A percentile compares a stretch with the other conserved stretches of the same genome.
These are phyloP conservation scores for Schizopora paradoxa DNA, from an alignment of 1,284 basidiomycete genomes.

Conservation along the genomic window DNA sequence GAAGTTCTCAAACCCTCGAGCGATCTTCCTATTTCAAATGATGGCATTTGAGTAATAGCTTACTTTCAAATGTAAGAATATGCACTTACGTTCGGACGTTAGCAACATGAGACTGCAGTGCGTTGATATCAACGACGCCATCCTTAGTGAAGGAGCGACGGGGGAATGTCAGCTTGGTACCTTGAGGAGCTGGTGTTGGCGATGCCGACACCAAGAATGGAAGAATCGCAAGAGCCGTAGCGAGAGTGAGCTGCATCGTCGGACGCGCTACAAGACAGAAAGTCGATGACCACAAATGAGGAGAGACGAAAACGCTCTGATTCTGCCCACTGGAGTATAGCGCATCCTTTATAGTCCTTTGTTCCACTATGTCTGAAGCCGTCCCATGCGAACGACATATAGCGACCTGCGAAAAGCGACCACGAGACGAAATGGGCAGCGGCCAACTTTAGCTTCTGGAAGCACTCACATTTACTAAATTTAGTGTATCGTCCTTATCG, in stretches of 20 bases:
- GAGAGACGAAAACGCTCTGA: no score
- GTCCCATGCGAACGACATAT: no score
- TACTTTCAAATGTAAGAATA: neutral
- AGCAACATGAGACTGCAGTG: conserved; percentile 8
- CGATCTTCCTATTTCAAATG: conserved; percentile 12
- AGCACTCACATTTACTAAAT: no score
- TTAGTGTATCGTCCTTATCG: no score
- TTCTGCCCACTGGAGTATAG: no score
- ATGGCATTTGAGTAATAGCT: no score
- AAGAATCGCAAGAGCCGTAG: conserved; percentile 8
- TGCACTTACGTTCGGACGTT: conserved; percentile 11
- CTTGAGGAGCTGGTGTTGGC: conserved; percentile 6
- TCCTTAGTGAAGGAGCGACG: conserved; percentile 17
- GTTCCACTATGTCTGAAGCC: no score
- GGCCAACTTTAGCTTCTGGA: no score
- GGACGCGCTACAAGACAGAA: neutral
- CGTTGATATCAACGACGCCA: conserved; percentile 14
- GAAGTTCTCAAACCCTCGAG: conserved; percentile 13
- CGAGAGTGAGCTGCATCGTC: conserved; percentile 15
- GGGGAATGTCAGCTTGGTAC: conserved; percentile 8
- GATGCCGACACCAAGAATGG: conserved; percentile 7
- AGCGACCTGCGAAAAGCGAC: no score
- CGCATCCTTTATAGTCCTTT: no score
- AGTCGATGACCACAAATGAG: conserved; percentile 1
- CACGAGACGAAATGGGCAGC: no score